Evolutionary conservation across 768 basidiomycete species (phyloP).

Genomic region (Russula lepida): DNA sequence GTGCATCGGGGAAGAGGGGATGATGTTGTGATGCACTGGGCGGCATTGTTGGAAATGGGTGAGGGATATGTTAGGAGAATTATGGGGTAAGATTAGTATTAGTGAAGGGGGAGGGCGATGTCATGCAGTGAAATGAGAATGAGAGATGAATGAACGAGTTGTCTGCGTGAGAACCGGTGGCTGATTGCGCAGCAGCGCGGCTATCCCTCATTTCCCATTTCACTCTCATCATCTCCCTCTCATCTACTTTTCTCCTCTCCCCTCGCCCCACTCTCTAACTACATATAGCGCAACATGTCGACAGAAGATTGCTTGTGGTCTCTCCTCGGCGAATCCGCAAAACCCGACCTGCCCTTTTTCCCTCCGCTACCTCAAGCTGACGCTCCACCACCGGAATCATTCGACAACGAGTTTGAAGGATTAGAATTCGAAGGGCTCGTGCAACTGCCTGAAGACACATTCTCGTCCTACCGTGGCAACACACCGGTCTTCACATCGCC

Average conservation of each 20-base stretch:
- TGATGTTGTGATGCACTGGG: background rate
- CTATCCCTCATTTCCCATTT: background rate
- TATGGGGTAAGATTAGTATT: too few species aligned
- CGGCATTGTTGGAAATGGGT: too few species aligned
- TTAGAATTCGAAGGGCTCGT: slow-evolving; percentile 52
- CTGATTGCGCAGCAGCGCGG: slow-evolving; percentile 17
- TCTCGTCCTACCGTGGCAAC: slow-evolving; percentile 54
- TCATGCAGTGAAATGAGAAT: background rate
- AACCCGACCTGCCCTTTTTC: slow-evolving; percentile 14
- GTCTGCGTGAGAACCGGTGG: background rate
- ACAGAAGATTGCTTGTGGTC: background rate
- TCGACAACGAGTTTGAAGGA: slow-evolving; percentile 72
- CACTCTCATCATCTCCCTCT: slow-evolving; percentile 1
- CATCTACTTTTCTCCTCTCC: background rate
- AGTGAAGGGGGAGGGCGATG: background rate
- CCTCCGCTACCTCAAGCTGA: slow-evolving; percentile 45
- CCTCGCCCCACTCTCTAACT: background rate
- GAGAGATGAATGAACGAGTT: background rate
- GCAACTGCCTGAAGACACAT: slow-evolving; percentile 51
- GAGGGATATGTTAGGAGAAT: too few species aligned
- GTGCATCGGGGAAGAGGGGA: background rate
- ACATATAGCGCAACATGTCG: slow-evolving; percentile 8
- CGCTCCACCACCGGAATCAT: slow-evolving; percentile 72
- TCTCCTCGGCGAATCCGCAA: background rate
- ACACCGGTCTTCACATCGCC: slow-evolving; percentile 61